Evolutionary conservation across 345 rosid species (phyloP).

Genomic region (Raphanus raphanistrum): DNA sequence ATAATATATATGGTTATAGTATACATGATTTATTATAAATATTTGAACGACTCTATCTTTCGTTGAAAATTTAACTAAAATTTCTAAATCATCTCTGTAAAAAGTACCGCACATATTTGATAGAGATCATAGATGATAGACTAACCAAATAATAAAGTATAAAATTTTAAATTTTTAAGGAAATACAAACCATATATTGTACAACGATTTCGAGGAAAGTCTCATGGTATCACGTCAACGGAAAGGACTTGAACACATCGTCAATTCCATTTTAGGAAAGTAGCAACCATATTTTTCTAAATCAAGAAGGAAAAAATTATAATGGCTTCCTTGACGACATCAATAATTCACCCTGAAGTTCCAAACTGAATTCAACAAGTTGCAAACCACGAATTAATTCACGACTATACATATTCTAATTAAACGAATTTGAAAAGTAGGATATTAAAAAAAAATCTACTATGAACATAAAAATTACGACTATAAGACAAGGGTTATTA

Average conservation of each 20-base stretch:
- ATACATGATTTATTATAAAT: background rate
- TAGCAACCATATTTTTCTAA: background rate
- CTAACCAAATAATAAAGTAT: background rate
- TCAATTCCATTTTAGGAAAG: background rate
- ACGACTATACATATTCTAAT: background rate
- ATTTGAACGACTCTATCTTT: background rate
- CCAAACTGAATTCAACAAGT: background rate
- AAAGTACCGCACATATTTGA: background rate
- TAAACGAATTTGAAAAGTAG: background rate
- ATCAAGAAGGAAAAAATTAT: background rate
- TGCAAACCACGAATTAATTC: background rate
- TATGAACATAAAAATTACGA: background rate
- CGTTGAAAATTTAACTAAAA: background rate
- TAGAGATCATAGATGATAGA: background rate
- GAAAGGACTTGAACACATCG: background rate
- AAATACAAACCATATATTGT: background rate
- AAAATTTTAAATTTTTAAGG: background rate
- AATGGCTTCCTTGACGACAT: background rate
- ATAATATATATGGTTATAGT: background rate
- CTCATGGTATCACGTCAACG: background rate
- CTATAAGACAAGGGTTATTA: background rate
- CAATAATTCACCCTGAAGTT: background rate
- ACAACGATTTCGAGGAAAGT: background rate
- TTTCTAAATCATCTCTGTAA: background rate
- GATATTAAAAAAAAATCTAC: background rate